Conservation (phyloP, 2,329 filamentous ascomycete genomes). For the Paecilomyces niveus region DNA sequence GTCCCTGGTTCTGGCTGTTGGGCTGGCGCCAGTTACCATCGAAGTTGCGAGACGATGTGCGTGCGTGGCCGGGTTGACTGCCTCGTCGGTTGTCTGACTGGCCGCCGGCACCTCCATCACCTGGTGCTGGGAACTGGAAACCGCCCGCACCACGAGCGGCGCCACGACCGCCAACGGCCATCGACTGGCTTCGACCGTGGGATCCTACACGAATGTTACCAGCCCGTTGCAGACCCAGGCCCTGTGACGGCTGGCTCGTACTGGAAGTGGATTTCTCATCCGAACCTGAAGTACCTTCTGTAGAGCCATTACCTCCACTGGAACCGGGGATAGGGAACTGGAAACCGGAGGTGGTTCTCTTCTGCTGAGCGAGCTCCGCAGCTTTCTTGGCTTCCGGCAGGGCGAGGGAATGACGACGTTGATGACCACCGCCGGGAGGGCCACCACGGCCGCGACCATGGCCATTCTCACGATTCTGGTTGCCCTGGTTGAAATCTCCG, state of each 20-base stretch:
- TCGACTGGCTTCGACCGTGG: constrained; percentile 43
- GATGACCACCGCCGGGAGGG: constrained; percentile 66
- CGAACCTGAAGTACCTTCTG: constrained; percentile 50
- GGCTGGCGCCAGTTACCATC: constrained; percentile 97
- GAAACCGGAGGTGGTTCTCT: constrained; percentile 86
- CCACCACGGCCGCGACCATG: constrained; percentile 69
- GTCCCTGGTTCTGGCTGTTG: constrained; percentile 43
- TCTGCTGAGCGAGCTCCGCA: constrained; percentile 92
- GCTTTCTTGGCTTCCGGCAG: constrained; percentile 96
- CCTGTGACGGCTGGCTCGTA: constrained; percentile 49
- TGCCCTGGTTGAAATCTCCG: constrained; percentile 64
- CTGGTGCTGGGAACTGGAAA: constrained; percentile 60
- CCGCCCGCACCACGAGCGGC: constrained; percentile 61
- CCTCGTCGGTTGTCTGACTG: constrained; percentile 65
- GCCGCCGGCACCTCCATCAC: constrained; percentile 44
- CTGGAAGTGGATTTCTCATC: constrained; percentile 38
- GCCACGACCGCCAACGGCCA: constrained; percentile 58
- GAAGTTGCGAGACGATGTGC: constrained; percentile 85
- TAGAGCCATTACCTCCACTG: constrained; percentile 43
- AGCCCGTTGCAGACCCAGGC: constrained; percentile 62
- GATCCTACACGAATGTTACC: constrained; percentile 81
- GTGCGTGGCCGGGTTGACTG: constrained; percentile 65
- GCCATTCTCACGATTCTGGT: constrained; percentile 66
- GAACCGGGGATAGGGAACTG: constrained; percentile 80
- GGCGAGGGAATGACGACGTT: constrained; percentile 88